Base-by-base conservation (phyloP, 257 asterid species). In the Nicotiana otophora region DNA sequence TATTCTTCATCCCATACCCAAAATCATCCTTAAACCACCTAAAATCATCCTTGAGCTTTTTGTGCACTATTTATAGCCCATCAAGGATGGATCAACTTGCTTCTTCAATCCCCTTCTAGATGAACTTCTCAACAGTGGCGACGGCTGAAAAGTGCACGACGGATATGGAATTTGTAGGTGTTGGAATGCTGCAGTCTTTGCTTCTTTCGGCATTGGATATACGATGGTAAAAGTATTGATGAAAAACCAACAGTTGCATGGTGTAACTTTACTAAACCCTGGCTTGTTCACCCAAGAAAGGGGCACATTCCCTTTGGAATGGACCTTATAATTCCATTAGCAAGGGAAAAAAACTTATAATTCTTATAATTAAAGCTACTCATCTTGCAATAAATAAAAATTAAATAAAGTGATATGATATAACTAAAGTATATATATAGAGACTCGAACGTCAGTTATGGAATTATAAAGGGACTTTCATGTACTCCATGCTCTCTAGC, bases 281-380 rank as follows among this genome's bases (percentile, higher is more conserved):
- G 97, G 93, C 84, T 87, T 85, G 87, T 91, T 86, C 83, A 90
- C 95, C 96, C 97, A 91, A 3, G 96, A 88, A 87, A 91, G 92
- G 36, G 95, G 91, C 55, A 91, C 82, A 16, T 88, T 87, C 62
- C 92, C 89, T 84, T 91, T 90, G n/a, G 92, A 91, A 61, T 86
- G 91, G 87, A 90, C 84, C 66, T 39, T 87, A 83, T 55, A 83
- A 34, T 34, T 34, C 7, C 39, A 34, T 34, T 34, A 4, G 39
- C 39, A 5, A 34, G 39, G 4, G 4, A 5, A 34, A 34, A 34
- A 34, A 34, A 34, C 39, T 34, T 36, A 36, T 5, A 36, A 80
- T 86, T 89, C 93, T 90, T 88, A 68, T 70, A 5, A 53, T 26
- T 72, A 46, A 17, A 48, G 10, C 15, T 42, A 20, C 53, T 86